Evolutionary conservation across 192 early-diverging fungal species (phyloP).

Genomic region (Phycomyces nitens): DNA sequence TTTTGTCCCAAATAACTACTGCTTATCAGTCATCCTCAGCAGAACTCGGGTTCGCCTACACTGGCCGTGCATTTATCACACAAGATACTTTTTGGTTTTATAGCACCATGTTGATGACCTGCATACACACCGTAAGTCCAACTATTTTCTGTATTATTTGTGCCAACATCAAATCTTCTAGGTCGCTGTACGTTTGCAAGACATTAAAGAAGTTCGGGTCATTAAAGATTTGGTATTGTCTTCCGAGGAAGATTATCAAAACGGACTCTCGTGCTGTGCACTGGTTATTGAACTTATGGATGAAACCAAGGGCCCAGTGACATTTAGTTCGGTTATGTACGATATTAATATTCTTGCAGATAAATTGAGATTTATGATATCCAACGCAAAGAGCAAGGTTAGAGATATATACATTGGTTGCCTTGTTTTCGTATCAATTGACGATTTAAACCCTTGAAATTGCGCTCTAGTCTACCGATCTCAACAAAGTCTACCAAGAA

Average conservation of each 20-base stretch:
- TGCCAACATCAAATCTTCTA: background rate
- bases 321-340: conserved; percentile 18
- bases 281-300: background rate
- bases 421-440: too few relatives aligned
- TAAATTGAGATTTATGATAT: conserved; percentile 22
- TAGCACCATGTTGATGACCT: conserved; percentile 56
- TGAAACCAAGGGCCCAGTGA: conserved; percentile 18
- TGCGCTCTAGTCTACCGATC: too few relatives aligned
- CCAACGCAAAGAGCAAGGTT: conserved; percentile 10
- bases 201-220: conserved; percentile 37
- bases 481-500: too few relatives aligned
- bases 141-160: background rate
- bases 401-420: background rate
- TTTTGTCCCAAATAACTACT: background rate
- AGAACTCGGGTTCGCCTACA: conserved; percentile 34
- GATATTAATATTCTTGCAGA: conserved; percentile 26
- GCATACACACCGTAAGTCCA: conserved; percentile 47
- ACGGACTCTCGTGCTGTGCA: conserved; percentile 11
- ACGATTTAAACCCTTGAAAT: too few relatives aligned
- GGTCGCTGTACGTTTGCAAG: conserved; percentile 42
- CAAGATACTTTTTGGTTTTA: conserved; percentile 65
- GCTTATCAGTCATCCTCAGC: conserved; percentile 6
- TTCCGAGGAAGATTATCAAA: conserved; percentile 1
- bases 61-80: conserved; percentile 57
- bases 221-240: background rate